Evolutionary conservation across 768 basidiomycete genomes (phyloP).

Genomic region (Gloeophyllum trabeum): DNA sequence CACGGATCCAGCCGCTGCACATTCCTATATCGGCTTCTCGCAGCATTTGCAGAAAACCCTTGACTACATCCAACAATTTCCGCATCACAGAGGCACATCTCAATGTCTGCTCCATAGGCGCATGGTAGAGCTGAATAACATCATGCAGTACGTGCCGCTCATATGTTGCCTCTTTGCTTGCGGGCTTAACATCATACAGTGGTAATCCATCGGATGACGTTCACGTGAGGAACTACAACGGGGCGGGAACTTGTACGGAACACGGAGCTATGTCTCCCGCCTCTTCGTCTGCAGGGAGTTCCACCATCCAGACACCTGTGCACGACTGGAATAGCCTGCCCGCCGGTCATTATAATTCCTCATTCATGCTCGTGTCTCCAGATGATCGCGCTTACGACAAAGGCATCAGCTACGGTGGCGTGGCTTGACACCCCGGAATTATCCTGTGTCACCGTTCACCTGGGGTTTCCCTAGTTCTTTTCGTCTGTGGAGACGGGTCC

Average conservation of each 20-base stretch:
- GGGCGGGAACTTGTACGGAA: too few species aligned
- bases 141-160: conserved; percentile 50
- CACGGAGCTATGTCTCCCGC: neutral
- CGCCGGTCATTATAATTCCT: neutral
- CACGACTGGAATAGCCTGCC: neutral
- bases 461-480: too few species aligned
- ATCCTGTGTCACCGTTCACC: too few species aligned
- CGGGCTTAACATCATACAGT: conserved; percentile 8
- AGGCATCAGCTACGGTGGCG: neutral
- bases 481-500: too few species aligned
- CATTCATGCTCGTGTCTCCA: neutral
- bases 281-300: neutral
- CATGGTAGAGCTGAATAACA: conserved; percentile 46
- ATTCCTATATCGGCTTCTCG: conserved; percentile 48
- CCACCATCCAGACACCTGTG: neutral
- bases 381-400: neutral
- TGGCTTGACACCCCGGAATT: neutral
- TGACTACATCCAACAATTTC: conserved; percentile 46
- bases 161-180: conserved; percentile 6
- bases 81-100: conserved; percentile 41
- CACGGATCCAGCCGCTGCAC: conserved; percentile 43
- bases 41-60: conserved; percentile 54
- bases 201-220: too few species aligned
- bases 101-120: conserved; percentile 46
- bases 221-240: too few species aligned